Evolutionary conservation across 2,329 filamentous ascomycete genomes (phyloP).

Genomic region (Trichoderma cornu-damae): DNA sequence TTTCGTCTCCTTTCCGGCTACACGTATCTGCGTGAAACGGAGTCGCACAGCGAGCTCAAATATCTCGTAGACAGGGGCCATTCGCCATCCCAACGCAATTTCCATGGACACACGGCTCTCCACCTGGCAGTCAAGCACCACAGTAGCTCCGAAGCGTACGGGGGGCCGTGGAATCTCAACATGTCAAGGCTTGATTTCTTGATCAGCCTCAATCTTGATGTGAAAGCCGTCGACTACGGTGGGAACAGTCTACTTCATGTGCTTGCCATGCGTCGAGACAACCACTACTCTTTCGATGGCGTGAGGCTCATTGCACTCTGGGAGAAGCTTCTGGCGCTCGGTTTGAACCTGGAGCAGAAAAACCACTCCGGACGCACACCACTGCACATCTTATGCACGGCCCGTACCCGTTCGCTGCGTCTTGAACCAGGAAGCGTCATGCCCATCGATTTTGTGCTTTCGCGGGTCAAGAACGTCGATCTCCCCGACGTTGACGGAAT

Average conservation of each 20-base stretch:
- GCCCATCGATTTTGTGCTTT: conserved; percentile 21
- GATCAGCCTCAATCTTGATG: conserved; percentile 15
- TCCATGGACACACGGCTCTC: conserved; percentile 20
- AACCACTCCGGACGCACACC: conserved; percentile 25
- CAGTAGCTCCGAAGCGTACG: not conserved
- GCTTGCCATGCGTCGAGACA: conserved; percentile 3
- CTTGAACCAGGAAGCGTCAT: not conserved
- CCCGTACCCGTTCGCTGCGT: not conserved
- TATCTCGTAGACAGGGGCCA: conserved; percentile 21
- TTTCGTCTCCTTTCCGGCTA: conserved; percentile 4
- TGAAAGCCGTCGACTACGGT: conserved; percentile 19
- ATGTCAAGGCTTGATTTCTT: conserved; percentile 16
- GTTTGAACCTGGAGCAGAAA: conserved; percentile 18
- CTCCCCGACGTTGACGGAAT: conserved; percentile 18
- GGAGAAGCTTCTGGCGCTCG: conserved; percentile 19
- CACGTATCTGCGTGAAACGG: not conserved
- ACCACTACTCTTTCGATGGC: not conserved
- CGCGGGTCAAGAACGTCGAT: conserved; percentile 18
- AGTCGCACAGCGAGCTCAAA: conserved; percentile 13
- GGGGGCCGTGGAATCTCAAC: too few relatives aligned
- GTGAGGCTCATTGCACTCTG: conserved; percentile 8
- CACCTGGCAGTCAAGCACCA: conserved; percentile 19
- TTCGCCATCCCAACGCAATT: conserved; percentile 17
- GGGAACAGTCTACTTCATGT: conserved; percentile 27
- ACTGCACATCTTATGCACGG: conserved; percentile 23